Evolutionary conservation across 345 rosid species (phyloP), one percentile per base, ranked within the genome.

Genomic region (Kandelia obovata): DNA sequence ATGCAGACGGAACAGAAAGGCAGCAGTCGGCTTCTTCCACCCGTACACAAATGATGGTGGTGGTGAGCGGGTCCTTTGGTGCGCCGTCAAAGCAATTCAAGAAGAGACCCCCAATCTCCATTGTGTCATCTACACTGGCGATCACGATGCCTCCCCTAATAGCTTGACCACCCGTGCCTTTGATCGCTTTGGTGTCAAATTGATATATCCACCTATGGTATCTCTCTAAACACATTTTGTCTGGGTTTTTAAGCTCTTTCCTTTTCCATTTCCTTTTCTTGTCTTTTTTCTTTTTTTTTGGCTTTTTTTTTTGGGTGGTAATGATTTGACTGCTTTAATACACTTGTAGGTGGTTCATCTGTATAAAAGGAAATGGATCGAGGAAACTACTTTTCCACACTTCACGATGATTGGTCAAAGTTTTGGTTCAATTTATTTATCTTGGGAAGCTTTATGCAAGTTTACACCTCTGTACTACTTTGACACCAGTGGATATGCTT

Each of bases 391-490:
- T 35, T 95, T 88, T 28, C 97, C 99, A 31, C 89, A 70, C 58
- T 95, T 89, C 75, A 95, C 99, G 5, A 89, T 92, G 99, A 85
- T 95, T 39, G 99, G 99, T 35, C 97, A 95, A 72, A 95, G 99
- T 72, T 80, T 95, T 56, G 99, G 99, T 37, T 95, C 99, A 28
- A 76, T 95, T 65, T 88, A 84, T 78, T 85, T 95, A 35, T 79
- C 89, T 0, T 95, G 96, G 96, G 99, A 95, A 82, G 99, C 96
- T 0, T 82, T 95, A 53, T 73, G 81, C 81, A 88, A 83, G 87
- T 87, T 86, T 61, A 86, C 96, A 32, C 99, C 97, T 64, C 59
- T 68, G 30, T 81, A 81, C 71, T 89, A 78, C 73, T 79, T 92
- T 37, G 99, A 95, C 74, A 95, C 97, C 0, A 81, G 93, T 59